These are phyloP conservation scores for Phytopythium vexans DNA, from an alignment of 352 stramenopile genomes.

Conservation along the genomic window DNA sequence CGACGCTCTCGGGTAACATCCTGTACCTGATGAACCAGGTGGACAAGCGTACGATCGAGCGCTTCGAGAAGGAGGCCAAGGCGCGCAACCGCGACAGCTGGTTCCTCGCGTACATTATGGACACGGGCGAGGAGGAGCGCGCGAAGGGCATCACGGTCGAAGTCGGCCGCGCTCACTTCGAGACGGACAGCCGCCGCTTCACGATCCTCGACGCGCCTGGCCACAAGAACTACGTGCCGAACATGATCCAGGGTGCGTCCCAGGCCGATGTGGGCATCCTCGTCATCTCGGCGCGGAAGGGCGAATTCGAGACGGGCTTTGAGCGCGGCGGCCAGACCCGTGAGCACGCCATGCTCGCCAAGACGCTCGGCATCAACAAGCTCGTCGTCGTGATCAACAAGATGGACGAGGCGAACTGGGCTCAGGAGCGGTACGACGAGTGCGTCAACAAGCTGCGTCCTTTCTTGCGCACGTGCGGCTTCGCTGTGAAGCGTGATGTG, in stretches of 20 bases:
- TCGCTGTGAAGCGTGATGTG: constrained; percentile 97
- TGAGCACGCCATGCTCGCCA: constrained; percentile 98
- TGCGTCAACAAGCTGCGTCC: constrained; percentile 95
- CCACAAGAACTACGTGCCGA: constrained; percentile 99
- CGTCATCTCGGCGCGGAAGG: constrained; percentile 94
- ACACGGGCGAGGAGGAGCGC: constrained; percentile 98
- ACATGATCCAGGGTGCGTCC: constrained; percentile 97
- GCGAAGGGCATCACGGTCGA: constrained; percentile 91
- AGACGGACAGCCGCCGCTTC: constrained; percentile 93
- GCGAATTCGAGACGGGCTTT: constrained; percentile 99
- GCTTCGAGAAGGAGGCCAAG: constrained; percentile 98
- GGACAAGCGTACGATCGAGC: constrained; percentile 99
- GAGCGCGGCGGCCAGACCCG: constrained; percentile 97
- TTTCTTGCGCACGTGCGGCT: constrained; percentile 93
- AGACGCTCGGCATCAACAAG: constrained; percentile 98
- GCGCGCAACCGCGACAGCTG: constrained; percentile 76
- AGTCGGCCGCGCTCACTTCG: constrained; percentile 95
- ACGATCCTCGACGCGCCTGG: constrained; percentile 99
- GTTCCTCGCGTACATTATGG: constrained; percentile 99
- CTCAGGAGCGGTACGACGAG: constrained; percentile 86
- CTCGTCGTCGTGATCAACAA: constrained; percentile 99
- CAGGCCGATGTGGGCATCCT: constrained; percentile 98
- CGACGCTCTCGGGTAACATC: constrained; percentile 97
- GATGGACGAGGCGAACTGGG: constrained; percentile 99
- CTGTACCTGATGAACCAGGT: constrained; percentile 98